phyloP scores from a whole-genome alignment of 257 asterid genomes.

The Cynanchum wilfordii region DNA sequence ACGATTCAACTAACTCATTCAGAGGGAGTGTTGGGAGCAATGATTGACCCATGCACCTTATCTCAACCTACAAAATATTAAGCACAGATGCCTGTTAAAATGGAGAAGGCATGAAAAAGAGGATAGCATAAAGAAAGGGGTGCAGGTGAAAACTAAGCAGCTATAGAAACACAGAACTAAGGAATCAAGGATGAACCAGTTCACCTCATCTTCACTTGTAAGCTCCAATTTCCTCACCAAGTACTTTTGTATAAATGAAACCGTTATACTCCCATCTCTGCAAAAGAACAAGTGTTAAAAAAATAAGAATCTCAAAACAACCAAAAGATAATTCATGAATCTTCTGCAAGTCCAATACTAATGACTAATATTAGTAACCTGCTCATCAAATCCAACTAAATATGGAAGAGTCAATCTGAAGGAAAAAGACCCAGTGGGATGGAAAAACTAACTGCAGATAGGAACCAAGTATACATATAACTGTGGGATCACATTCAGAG shows the following conservation, averaged over 20 bases:
- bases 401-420: background rate
- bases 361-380: background rate
- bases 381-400: background rate
- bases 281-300: constrained; percentile 10
- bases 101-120: background rate
- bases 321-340: background rate
- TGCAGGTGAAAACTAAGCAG: background rate
- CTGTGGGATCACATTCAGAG: background rate
- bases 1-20: constrained; percentile 58
- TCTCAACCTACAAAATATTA: constrained; percentile 55
- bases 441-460: background rate
- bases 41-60: constrained; percentile 77
- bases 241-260: constrained; percentile 76
- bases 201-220: constrained; percentile 75
- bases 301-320: background rate
- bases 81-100: constrained; percentile 4
- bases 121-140: background rate
- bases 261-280: constrained; percentile 84
- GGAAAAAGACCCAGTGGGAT: background rate
- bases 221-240: constrained; percentile 79
- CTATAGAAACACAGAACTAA: background rate
- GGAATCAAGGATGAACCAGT: constrained; percentile 11
- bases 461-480: background rate
- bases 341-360: background rate
- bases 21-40: constrained; percentile 63